Evolutionary conservation across 2,329 filamentous ascomycete genomes (phyloP).

Genomic region (Lecanicillium sp.): DNA sequence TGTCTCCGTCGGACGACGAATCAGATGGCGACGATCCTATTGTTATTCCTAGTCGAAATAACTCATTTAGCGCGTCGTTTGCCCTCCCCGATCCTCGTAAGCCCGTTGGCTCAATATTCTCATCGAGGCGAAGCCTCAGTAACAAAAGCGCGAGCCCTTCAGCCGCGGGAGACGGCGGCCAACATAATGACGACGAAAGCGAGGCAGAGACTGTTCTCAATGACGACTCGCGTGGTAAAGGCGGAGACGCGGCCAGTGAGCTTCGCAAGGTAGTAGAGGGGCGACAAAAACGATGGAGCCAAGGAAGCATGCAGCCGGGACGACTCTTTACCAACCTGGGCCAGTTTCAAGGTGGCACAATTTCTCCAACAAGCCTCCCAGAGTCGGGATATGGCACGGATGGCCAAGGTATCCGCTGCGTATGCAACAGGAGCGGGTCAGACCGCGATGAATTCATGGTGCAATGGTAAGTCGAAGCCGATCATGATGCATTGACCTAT

Average conservation of each 20-base stretch:
- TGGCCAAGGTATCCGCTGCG: conserved; percentile 42
- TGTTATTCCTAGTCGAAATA: conserved; percentile 52
- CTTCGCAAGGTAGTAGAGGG: conserved; percentile 49
- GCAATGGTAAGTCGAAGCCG: conserved; percentile 44
- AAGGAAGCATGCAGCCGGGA: conserved; percentile 23
- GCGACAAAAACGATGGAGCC: conserved; percentile 34
- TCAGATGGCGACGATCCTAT: conserved; percentile 60
- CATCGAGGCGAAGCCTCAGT: conserved; percentile 38
- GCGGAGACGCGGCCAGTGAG: conserved; percentile 52
- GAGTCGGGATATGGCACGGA: conserved; percentile 36
- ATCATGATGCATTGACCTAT: not conserved
- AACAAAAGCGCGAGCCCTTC: conserved; percentile 36
- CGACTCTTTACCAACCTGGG: conserved; percentile 25
- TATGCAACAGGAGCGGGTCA: conserved; percentile 39
- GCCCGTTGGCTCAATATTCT: conserved; percentile 39
- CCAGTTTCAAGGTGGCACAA: conserved; percentile 26
- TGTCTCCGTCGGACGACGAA: conserved; percentile 42
- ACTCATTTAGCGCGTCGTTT: conserved; percentile 46
- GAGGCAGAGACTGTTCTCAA: conserved; percentile 52
- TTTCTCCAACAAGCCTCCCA: conserved; percentile 44
- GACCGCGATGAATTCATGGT: conserved; percentile 49
- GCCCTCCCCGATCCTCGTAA: conserved; percentile 45
- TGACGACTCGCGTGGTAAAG: conserved; percentile 27
- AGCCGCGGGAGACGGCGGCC: conserved; percentile 26
- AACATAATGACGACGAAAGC: conserved; percentile 39